Base-by-base conservation (phyloP, 108 stramenopile species). In the Pseudonitzschia delicatissima region DNA sequence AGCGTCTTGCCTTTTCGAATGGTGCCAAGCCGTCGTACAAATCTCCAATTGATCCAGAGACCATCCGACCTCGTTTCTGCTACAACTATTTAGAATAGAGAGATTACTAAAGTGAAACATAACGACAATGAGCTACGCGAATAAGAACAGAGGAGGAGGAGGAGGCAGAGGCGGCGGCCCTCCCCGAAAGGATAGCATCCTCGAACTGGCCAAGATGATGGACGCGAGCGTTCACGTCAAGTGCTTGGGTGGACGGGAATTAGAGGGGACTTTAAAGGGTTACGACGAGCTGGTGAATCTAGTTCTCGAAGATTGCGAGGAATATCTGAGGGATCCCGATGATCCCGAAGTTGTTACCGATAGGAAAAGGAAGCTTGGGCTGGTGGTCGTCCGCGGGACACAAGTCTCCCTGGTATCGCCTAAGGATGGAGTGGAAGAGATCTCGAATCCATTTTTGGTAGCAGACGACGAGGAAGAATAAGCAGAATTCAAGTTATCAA, bases 231-330 rank as follows among this genome's bases (percentile, higher is more conserved):
- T 93, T 0, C 85, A 85, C 9, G 89, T 93, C 53, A 93, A 93
- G 72, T 90, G 89, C 48, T 50, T 90, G 15, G 92, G 92, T 5
- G 92, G 92, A 18, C 62, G 92, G 53, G 92, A 93, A 70, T 45
- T 93, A 0, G 65, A 82, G 44, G 92, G 92, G 32, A 78, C 78
- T 9, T 63, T 93, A 29, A 72, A 77, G 34, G 92, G 92, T 26
- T 93, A 93, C 73, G 92, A 93, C 61, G 92, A 93, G 35, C 64
- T 93, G 21, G 92, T 93, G 1, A 93, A 93, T 82, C 80, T 93
- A 18, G 92, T 93, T 0, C 69, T 93, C 39, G 92, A 93, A 40
- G 88, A 93, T 55, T 87, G 88, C 39, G 87, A 90, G 44, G 92
- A 93, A 65, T 93, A 85, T 69, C 36, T 93, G 62, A 60, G 92